Evolutionary conservation across 768 basidiomycete species (phyloP).

Genomic region (Trametes sanguinea): DNA sequence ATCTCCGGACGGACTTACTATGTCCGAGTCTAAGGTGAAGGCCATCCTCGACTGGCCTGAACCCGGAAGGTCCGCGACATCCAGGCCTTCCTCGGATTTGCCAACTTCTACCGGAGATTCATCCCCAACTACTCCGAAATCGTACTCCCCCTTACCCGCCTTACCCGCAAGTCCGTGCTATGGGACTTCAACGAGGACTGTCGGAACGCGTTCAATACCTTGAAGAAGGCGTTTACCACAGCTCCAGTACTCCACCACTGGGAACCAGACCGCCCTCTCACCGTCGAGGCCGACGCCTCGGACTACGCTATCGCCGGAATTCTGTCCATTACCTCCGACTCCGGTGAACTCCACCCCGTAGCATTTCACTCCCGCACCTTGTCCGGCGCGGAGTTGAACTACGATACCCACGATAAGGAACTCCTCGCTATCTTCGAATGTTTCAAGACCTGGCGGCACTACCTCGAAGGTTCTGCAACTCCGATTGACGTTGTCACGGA

Average conservation of each 20-base stretch:
- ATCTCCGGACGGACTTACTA: conserved; percentile 28
- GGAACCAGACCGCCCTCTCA: conserved; percentile 14
- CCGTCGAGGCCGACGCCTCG: conserved; percentile 28
- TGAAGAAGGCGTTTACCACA: conserved; percentile 29
- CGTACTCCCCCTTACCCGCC: conserved; percentile 32
- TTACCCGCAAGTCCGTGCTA: conserved; percentile 31
- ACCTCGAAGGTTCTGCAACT: conserved; percentile 22
- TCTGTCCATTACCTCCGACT: conserved; percentile 16
- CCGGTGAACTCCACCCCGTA: conserved; percentile 33
- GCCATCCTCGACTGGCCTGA: conserved; percentile 34
- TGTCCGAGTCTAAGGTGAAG: conserved; percentile 44
- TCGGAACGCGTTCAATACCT: conserved; percentile 31
- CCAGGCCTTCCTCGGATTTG: conserved; percentile 36
- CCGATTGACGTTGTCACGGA: conserved; percentile 33
- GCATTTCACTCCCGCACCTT: conserved; percentile 35
- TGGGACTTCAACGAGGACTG: conserved; percentile 25
- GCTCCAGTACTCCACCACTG: conserved; percentile 27
- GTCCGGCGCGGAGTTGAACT: conserved; percentile 42
- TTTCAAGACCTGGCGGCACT: conserved; percentile 30
- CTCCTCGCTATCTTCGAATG: conserved; percentile 45
- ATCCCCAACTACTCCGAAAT: conserved; percentile 35
- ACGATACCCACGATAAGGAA: conserved; percentile 54
- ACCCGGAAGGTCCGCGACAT: conserved; percentile 32
- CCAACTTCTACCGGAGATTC: conserved; percentile 38
- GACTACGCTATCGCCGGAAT: conserved; percentile 27